Base-by-base conservation (phyloP, 169 alveolate genomes). In the Theileria annulata region DNA sequence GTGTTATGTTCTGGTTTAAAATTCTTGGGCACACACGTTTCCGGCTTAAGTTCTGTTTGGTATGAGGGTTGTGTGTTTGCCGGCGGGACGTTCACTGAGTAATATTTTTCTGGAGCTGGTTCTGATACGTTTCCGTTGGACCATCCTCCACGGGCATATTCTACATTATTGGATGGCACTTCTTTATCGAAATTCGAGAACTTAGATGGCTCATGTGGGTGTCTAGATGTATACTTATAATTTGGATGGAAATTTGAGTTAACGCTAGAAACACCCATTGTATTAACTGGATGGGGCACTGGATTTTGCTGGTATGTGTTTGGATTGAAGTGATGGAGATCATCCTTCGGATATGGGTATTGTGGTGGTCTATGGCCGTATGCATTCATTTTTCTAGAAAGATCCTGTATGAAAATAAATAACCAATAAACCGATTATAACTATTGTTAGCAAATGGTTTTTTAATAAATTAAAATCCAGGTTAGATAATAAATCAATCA, bases 21-120 rank as follows among this genome's bases (percentile, higher is more conserved):
- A n/a, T 17, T 21, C 30, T 21, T 17, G 63, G 3, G 21, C 30
- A 17, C 63, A 21, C 8, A 17, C 8, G 21, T n/a, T n/a, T 21
- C 27, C 21, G 21, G 30, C 27, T 54, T 54, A 3, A 54, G 63
- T 17, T 54, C 63, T n/a, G 63, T n/a, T 35, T 35, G 47, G 15
- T 54, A 54, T 54, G 63, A 21, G 30, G 63, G 8, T 3, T 54
- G 63, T n/a, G 63, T n/a, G 27, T 17, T 21, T 17, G 21, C 27
- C 63, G 63, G 63, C 9, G 63, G 63, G 15, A 21, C 63, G 63
- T 54, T 54, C 4, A 54, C 27, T n/a, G 63, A 54, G 71, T 63
- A 63, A 12, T 63, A 63, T 15, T 63, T 21, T 31, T 15, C 33
- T 17, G 71, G 56, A 21, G 51, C 19, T 4, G 37, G 8, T 15